phyloP scores from a whole-genome alignment of 2,329 filamentous ascomycete species.

The Phyllosticta citriasiana region DNA sequence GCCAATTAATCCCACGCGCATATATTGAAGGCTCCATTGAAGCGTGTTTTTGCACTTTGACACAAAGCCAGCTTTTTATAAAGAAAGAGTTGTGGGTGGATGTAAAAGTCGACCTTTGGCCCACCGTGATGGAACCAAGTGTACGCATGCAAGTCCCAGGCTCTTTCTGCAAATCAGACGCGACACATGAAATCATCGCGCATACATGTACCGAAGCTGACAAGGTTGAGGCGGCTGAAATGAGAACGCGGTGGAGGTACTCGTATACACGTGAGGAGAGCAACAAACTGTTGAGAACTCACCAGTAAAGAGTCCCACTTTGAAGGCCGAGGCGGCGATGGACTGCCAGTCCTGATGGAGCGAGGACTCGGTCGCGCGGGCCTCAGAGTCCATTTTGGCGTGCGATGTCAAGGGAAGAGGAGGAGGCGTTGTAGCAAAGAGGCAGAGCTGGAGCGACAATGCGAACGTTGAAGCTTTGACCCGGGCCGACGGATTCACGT shows the following conservation, averaged over 20 bases:
- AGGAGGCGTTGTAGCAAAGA: background rate
- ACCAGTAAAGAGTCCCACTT: constrained; percentile 9
- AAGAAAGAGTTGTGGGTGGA: background rate
- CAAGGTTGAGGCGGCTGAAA: background rate
- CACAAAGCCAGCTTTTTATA: background rate
- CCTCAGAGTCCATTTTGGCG: background rate
- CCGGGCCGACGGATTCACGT: background rate
- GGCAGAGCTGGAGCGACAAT: background rate
- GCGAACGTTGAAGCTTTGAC: background rate
- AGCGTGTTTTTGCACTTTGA: background rate
- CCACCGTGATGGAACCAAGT: background rate
- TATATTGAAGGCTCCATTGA: background rate
- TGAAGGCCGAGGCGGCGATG: constrained; percentile 3
- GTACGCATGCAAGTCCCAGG: background rate
- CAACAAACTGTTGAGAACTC: background rate
- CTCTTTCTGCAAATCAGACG: background rate
- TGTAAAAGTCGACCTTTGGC: background rate
- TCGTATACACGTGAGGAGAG: background rate
- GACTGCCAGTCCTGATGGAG: background rate
- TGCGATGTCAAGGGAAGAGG: background rate
- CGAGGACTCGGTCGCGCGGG: background rate
- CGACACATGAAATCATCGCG: background rate
- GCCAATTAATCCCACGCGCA: background rate
- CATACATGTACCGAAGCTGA: background rate
- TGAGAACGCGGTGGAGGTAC: background rate